Evolutionary conservation across 768 basidiomycete genomes (phyloP).

Genomic region (Mrakia gelida): DNA sequence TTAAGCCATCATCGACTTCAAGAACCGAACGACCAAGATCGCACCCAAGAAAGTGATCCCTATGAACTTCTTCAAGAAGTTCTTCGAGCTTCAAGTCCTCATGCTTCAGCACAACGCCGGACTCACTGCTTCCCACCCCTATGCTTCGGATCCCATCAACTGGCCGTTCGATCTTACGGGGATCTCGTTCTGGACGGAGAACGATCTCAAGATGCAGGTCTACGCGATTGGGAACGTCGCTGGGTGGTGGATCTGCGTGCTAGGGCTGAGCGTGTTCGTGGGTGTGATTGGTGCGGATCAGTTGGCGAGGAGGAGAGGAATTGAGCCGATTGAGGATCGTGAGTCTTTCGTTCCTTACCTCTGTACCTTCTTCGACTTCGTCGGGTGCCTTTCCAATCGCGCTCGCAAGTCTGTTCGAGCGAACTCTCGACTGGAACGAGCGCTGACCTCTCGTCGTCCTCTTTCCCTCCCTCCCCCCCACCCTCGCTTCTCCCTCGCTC

Average conservation of each 20-base stretch:
- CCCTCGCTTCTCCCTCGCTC: background rate
- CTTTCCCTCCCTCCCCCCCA: background rate
- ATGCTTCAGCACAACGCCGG: constrained; percentile 99
- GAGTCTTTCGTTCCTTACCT: constrained; percentile 44
- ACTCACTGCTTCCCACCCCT: constrained; percentile 93
- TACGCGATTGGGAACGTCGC: constrained; percentile 92
- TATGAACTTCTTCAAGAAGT: constrained; percentile 92
- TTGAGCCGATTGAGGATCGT: constrained; percentile 85
- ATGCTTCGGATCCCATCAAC: constrained; percentile 90
- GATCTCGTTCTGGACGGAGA: constrained; percentile 95
- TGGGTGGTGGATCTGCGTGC: constrained; percentile 90
- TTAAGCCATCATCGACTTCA: constrained; percentile 48
- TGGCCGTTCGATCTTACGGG: constrained; percentile 97
- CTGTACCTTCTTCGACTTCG: background rate
- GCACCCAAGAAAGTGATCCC: constrained; percentile 67
- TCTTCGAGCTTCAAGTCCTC: constrained; percentile 81
- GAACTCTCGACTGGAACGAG: background rate
- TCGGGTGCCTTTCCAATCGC: background rate
- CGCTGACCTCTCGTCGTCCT: background rate
- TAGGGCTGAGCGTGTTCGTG: constrained; percentile 78
- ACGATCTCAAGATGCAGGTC: constrained; percentile 78
- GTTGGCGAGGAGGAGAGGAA: constrained; percentile 74
- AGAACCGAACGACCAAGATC: constrained; percentile 53
- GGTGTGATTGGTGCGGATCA: constrained; percentile 88
- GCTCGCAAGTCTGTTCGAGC: background rate